phyloP scores from a whole-genome alignment of 1,139 yeast genomes.

The Kazachstania sp. region DNA sequence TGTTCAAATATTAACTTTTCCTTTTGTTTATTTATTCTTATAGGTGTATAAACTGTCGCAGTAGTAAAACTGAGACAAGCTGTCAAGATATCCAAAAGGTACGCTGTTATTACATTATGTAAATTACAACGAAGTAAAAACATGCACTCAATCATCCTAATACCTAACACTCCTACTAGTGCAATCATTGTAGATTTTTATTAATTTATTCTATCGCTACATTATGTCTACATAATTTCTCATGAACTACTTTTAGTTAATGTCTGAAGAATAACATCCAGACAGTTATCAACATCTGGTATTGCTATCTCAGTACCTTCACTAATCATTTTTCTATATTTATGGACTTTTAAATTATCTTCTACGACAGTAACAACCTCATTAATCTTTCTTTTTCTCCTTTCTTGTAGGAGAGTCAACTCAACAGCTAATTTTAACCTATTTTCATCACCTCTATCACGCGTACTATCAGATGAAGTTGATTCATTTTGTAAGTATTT shows the following conservation, averaged over 20 bases:
- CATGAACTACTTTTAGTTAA: constrained; percentile 9
- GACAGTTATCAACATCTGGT: constrained; percentile 44
- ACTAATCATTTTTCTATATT: constrained; percentile 74
- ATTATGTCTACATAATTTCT: not conserved
- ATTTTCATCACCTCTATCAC: constrained; percentile 15
- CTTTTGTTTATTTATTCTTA: not conserved
- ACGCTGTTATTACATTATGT: no score
- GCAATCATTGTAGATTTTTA: no score
- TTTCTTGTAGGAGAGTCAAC: constrained; percentile 40
- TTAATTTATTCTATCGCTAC: not conserved
- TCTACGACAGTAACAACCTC: constrained; percentile 41
- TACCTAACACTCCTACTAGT: no score
- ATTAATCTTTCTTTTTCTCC: constrained; percentile 38
- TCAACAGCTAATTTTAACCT: constrained; percentile 33
- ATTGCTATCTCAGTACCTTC: constrained; percentile 72
- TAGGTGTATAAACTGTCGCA: no score
- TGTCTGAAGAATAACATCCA: constrained; percentile 28
- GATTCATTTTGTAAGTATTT: constrained; percentile 34
- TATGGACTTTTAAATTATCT: constrained; percentile 51
- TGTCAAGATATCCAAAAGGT: no score
- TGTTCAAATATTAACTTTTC: not conserved
- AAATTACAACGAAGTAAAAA: no score
- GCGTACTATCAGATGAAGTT: constrained; percentile 21
- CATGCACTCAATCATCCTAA: no score
- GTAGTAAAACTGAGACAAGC: no score